These are phyloP conservation scores for Penicillium arizonense DNA, from an alignment of 495 filamentous ascomycete genomes.

Conservation along the genomic window DNA sequence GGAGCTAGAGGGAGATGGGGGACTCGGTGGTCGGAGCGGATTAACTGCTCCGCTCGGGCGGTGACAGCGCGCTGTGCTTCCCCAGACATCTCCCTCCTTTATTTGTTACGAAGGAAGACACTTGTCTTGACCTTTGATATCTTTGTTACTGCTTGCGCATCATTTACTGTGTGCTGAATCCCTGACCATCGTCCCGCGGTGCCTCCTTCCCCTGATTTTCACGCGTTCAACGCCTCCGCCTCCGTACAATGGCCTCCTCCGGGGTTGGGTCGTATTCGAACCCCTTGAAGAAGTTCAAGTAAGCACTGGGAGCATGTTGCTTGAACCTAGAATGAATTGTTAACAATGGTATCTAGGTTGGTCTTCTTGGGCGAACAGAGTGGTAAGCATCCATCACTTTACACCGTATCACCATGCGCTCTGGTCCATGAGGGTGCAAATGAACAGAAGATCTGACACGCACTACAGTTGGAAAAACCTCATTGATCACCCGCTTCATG, in stretches of 20 bases:
- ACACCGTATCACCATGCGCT: neutral
- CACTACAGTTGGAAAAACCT: slow-evolving; percentile 90
- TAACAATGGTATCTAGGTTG: slow-evolving; percentile 55
- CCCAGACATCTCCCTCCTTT: slow-evolving; percentile 23
- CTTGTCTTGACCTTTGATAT: slow-evolving; percentile 1
- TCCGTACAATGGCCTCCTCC: slow-evolving; percentile 51
- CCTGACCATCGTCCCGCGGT: neutral
- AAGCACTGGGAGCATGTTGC: slow-evolving; percentile 20
- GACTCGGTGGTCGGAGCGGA: slow-evolving; percentile 30
- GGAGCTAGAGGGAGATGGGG: slow-evolving; percentile 15
- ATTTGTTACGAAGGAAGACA: slow-evolving; percentile 5
- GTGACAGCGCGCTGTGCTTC: slow-evolving; percentile 21
- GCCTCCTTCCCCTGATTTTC: slow-evolving; percentile 21
- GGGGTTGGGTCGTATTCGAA: slow-evolving; percentile 91
- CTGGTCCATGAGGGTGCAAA: neutral
- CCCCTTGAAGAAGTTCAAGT: slow-evolving; percentile 99
- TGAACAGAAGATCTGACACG: slow-evolving; percentile 11
- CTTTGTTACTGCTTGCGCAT: neutral
- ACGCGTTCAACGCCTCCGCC: slow-evolving; percentile 16
- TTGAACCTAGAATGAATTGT: neutral
- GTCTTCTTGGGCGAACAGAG: slow-evolving; percentile 98
- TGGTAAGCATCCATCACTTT: slow-evolving; percentile 54
- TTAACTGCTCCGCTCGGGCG: slow-evolving; percentile 26
- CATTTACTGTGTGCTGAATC: neutral
- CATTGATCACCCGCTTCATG: slow-evolving; percentile 98